Percentiles rank a stretch among this genome's conserved stretches.
phyloP scores from a whole-genome alignment of 2,329 filamentous ascomycete species.

The Fusarium tanahbumbuense region DNA sequence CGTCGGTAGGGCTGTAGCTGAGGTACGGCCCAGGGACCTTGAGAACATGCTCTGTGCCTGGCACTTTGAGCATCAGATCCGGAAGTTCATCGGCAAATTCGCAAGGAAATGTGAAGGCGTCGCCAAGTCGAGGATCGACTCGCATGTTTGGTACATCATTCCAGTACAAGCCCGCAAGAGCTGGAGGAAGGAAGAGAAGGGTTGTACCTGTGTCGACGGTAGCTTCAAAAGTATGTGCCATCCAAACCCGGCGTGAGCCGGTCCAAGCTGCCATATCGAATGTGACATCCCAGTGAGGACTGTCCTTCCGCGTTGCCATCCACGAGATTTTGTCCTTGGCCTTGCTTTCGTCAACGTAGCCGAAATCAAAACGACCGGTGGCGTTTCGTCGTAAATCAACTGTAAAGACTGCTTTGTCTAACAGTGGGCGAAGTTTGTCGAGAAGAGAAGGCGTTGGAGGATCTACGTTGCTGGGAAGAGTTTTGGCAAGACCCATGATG shows the following conservation, averaged over 20 bases:
- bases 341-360: constrained; percentile 57
- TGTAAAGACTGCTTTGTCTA: constrained; percentile 60
- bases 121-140: constrained; percentile 57
- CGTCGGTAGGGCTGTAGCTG: constrained; percentile 63
- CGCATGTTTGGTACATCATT: constrained; percentile 62
- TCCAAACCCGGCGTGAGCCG: constrained; percentile 63
- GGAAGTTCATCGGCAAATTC: constrained; percentile 64
- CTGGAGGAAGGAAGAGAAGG: constrained; percentile 69
- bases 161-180: constrained; percentile 71
- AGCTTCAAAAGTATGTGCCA: constrained; percentile 60
- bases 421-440: constrained; percentile 55
- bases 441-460: constrained; percentile 59
- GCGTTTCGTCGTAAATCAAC: constrained; percentile 62
- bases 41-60: constrained; percentile 60
- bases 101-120: constrained; percentile 70
- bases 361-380: constrained; percentile 64
- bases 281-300: constrained; percentile 55
- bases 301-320: constrained; percentile 49
- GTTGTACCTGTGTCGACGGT: constrained; percentile 78
- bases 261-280: constrained; percentile 62
- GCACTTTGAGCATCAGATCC: constrained; percentile 66
- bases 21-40: constrained; percentile 67
- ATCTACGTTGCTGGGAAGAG: constrained; percentile 56
- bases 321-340: constrained; percentile 58
- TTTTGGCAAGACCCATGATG: constrained; percentile 64